Evolutionary conservation across 495 filamentous ascomycete species (phyloP).

Genomic region (Tuber aestivum): DNA sequence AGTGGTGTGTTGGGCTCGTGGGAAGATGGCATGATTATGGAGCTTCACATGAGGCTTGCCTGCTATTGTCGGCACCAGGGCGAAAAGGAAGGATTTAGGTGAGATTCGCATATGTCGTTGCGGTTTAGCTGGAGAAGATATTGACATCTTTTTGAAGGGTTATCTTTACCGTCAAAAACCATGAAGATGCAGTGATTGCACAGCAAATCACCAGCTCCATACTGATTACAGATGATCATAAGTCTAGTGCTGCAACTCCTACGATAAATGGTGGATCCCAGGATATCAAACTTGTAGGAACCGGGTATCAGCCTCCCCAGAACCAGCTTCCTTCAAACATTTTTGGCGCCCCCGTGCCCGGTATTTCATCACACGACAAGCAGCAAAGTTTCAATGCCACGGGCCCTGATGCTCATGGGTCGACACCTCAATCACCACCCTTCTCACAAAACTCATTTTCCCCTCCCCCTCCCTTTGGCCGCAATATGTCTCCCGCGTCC

Average conservation of each 20-base stretch:
- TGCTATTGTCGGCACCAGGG: constrained; percentile 93
- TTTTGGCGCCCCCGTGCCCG: constrained; percentile 11
- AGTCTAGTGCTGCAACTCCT: constrained; percentile 54
- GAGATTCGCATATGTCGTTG: constrained; percentile 31
- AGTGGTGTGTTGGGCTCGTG: constrained; percentile 42
- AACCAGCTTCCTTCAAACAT: constrained; percentile 15
- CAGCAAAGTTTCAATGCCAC: constrained; percentile 26
- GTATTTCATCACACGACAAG: constrained; percentile 11
- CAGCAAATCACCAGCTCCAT: constrained; percentile 81
- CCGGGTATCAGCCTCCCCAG: constrained; percentile 20
- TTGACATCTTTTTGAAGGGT: constrained; percentile 49
- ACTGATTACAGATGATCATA: constrained; percentile 96
- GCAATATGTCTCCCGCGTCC: constrained; percentile 15
- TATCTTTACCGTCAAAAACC: constrained; percentile 87
- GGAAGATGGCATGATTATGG: constrained; percentile 59
- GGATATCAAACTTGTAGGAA: constrained; percentile 36
- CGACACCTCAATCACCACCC: constrained; percentile 18
- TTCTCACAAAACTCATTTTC: background rate
- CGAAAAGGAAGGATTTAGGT: constrained; percentile 84
- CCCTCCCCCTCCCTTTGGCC: constrained; percentile 16
- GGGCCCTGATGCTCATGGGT: constrained; percentile 1
- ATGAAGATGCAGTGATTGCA: constrained; percentile 63
- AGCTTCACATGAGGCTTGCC: constrained; percentile 88
- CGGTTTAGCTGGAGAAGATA: constrained; percentile 6
- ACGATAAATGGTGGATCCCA: constrained; percentile 31